Evolutionary conservation across 768 basidiomycete species (phyloP), one percentile per base, ranked within the genome.

Genomic region (Collybia sordida): DNA sequence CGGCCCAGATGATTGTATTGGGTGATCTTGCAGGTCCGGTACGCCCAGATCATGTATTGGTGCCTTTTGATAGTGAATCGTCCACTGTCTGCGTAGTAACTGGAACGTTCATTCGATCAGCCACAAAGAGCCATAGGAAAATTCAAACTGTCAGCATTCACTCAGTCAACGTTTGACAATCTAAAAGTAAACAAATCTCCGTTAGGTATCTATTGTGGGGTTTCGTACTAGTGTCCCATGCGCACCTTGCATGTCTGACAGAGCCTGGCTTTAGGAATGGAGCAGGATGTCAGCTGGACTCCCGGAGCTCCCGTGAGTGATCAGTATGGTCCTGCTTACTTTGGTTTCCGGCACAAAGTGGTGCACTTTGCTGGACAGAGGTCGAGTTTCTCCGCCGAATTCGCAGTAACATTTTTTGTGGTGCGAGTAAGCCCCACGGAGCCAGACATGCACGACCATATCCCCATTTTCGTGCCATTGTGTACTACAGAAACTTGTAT

Each of bases 381-480:
- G 25, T 40, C 19, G 4, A 21, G 18, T 39, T n/a, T 31, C 38
- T 41, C 27, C 37, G 17, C 21, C n/a, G 47, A 17, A 19, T 36
- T 40, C 14, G 25, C 37, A 37, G 46, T 47, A 37, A 28, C 38
- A n/a, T 38, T 41, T 35, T 7, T 39, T 23, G 15, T 17, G 36
- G 34, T 25, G 22, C 39, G 9, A 27, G 19, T 38, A n/a, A 37
- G 25, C 11, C 35, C 15, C 21, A 15, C 35, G n/a, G 45, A 37
- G n/a, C 34, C 17, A 28, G 18, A 6, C 17, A 8, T 15, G 24
- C 46, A 25, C 6, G 36, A 47, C 46, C 37, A 47, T 9, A 25
- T 47, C 19, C 46, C 46, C 46, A 47, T 25, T 25, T 38, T 19
- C n/a, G n/a, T 46, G 8, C 45, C 45, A 23, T 38, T 23, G 36